A percentile compares a stretch with the other conserved stretches of the same genome.
These are phyloP conservation scores for Xylaria sp. DNA, from an alignment of 2,329 filamentous ascomycete species.

Conservation along the genomic window DNA sequence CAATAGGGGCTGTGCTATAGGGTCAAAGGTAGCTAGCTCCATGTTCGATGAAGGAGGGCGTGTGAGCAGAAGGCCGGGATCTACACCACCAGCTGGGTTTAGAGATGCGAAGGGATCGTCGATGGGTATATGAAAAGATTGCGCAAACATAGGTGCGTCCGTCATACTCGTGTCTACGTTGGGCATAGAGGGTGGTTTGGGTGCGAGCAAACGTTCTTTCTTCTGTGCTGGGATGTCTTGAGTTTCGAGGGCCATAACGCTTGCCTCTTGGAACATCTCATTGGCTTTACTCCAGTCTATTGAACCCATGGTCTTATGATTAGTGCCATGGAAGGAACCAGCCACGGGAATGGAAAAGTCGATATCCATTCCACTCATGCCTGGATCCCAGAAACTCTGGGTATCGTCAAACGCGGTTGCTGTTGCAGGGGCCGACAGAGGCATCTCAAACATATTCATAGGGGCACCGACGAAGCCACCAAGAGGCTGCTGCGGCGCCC, in stretches of 20 bases:
- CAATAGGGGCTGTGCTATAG: constrained; percentile 46
- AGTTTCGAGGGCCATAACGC: constrained; percentile 51
- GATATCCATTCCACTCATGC: constrained; percentile 68
- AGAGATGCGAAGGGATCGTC: constrained; percentile 65
- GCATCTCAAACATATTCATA: constrained; percentile 69
- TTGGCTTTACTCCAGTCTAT: constrained; percentile 68
- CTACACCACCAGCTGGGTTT: constrained; percentile 58
- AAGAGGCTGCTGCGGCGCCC: constrained; percentile 59
- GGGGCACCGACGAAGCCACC: constrained; percentile 57
- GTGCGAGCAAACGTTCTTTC: constrained; percentile 61
- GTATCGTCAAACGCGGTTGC: constrained; percentile 58
- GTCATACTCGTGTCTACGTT: constrained; percentile 54
- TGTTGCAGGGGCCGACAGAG: constrained; percentile 67
- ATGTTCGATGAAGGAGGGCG: constrained; percentile 61
- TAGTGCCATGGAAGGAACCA: constrained; percentile 58
- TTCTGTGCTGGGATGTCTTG: constrained; percentile 55
- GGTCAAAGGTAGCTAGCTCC: constrained; percentile 54
- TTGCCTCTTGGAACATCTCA: constrained; percentile 65
- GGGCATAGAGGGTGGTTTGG: constrained; percentile 58
- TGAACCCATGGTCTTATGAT: constrained; percentile 61
- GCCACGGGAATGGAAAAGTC: constrained; percentile 62
- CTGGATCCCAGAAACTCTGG: constrained; percentile 67
- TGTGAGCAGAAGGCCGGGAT: constrained; percentile 69
- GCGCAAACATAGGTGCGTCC: constrained; percentile 54
- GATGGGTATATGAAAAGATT: constrained; percentile 57